Conservation (phyloP, 2,329 filamentous ascomycete species). For the Calonectria leucothoes region DNA sequence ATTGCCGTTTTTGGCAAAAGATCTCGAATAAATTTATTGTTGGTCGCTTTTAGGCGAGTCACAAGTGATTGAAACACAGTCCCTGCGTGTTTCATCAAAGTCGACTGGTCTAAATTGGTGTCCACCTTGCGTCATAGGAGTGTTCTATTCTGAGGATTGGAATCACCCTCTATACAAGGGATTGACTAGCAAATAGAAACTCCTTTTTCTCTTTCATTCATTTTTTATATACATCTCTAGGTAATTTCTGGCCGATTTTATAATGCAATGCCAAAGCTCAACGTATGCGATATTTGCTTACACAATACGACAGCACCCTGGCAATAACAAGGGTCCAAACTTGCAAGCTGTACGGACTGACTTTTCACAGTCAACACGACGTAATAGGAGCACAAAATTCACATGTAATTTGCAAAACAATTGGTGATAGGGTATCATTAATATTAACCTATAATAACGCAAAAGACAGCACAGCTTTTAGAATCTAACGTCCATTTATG, state of each 20-base stretch:
- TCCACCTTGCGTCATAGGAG: not conserved
- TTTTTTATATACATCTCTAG: not conserved
- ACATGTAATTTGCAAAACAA: not conserved
- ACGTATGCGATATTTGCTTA: not conserved
- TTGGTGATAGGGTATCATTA: constrained; percentile 41
- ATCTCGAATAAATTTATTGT: not conserved
- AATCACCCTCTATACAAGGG: not conserved
- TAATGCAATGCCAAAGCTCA: not conserved
- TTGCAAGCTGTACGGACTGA: no score
- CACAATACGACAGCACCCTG: not conserved
- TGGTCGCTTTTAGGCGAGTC: not conserved
- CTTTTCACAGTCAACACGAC: not conserved
- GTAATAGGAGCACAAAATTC: not conserved
- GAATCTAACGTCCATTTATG: constrained; percentile 23
- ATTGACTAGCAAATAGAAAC: not conserved
- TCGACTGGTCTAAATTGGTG: not conserved
- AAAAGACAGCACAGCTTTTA: constrained; percentile 28
- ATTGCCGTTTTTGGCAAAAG: not conserved
- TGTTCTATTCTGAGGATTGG: not conserved
- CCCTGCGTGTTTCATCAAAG: not conserved
- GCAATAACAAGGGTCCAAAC: not conserved
- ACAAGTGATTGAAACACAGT: not conserved
- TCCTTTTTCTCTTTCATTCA: no score
- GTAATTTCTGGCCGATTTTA: not conserved
- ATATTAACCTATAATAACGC: constrained; percentile 30